Percentiles rank a stretch among this genome's conserved stretches.
Conservation (phyloP, 257 asterid genomes). For the Eustoma russellianum region DNA sequence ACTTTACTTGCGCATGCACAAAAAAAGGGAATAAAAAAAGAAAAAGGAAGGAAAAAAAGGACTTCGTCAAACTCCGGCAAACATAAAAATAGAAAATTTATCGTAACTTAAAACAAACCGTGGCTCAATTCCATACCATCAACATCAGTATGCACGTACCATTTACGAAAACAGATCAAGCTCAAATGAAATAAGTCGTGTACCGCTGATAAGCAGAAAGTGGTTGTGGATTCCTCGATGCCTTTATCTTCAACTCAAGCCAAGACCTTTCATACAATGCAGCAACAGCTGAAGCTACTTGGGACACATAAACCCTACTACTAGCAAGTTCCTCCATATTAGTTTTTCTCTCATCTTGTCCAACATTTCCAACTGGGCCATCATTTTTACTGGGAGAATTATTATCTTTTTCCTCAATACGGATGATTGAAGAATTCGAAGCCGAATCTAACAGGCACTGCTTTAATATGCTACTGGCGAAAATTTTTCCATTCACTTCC, state of each 20-base stretch:
- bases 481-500: slow-evolving; percentile 49
- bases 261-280: slow-evolving; percentile 66
- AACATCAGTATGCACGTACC: background rate
- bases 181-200: slow-evolving; percentile 2
- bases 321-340: slow-evolving; percentile 21
- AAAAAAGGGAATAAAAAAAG: no score
- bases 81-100: no score
- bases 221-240: slow-evolving; percentile 30
- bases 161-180: background rate
- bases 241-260: slow-evolving; percentile 59
- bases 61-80: background rate
- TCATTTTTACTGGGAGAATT: slow-evolving; percentile 15
- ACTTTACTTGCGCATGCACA: no score
- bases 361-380: slow-evolving; percentile 15
- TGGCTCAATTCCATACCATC: background rate
- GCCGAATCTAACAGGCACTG: slow-evolving; percentile 40
- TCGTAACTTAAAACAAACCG: slow-evolving; percentile 1
- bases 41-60: no score
- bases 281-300: slow-evolving; percentile 85
- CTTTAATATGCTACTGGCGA: slow-evolving; percentile 47
- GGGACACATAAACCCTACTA: slow-evolving; percentile 30
- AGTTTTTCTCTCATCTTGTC: slow-evolving; percentile 13
- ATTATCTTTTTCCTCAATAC: slow-evolving; percentile 17
- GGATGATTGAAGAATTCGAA: slow-evolving; percentile 37
- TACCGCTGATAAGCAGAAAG: slow-evolving; percentile 67